These are phyloP conservation scores for Claviceps quebecensis DNA, from an alignment of 2,329 filamentous ascomycete species.

Conservation along the genomic window DNA sequence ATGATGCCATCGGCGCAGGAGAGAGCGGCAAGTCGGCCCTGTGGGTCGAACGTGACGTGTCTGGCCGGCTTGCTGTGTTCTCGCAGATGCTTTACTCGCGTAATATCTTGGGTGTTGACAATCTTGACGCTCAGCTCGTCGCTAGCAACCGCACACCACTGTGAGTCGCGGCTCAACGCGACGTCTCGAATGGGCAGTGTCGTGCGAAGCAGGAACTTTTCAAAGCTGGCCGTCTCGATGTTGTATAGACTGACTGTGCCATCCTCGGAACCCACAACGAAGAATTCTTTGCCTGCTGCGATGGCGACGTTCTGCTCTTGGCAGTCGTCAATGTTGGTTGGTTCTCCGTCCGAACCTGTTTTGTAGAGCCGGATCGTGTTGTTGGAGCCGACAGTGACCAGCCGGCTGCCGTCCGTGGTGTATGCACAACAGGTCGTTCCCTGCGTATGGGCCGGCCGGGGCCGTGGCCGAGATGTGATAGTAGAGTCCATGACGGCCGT, in stretches of 20 bases:
- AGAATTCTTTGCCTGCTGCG: constrained; percentile 63
- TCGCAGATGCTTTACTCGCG: constrained; percentile 59
- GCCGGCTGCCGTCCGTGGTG: constrained; percentile 71
- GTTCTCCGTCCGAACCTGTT: constrained; percentile 83
- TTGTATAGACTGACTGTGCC: constrained; percentile 92
- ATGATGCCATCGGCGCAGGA: constrained; percentile 82
- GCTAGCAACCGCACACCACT: constrained; percentile 92
- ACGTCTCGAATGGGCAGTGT: constrained; percentile 81
- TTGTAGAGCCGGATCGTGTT: constrained; percentile 88
- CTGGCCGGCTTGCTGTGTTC: constrained; percentile 83
- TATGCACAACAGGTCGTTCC: constrained; percentile 81
- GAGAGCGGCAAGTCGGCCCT: constrained; percentile 58
- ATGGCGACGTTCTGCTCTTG: constrained; percentile 76
- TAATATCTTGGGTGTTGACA: constrained; percentile 69
- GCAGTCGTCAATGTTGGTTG: constrained; percentile 80
- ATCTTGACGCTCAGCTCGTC: constrained; percentile 88
- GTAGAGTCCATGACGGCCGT: constrained; percentile 18
- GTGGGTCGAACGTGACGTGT: constrained; percentile 77
- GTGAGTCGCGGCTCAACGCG: constrained; percentile 62
- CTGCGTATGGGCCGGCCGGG: constrained; percentile 63
- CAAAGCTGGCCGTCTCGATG: constrained; percentile 58
- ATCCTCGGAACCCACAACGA: constrained; percentile 83
- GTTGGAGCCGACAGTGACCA: constrained; percentile 87
- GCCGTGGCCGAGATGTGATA: constrained; percentile 34
- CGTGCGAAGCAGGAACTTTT: constrained; percentile 68